Evolutionary conservation across 2,329 filamentous ascomycete species (phyloP), one percentile per base, ranked within the genome.

Genomic region (Huntiella abstrusa): DNA sequence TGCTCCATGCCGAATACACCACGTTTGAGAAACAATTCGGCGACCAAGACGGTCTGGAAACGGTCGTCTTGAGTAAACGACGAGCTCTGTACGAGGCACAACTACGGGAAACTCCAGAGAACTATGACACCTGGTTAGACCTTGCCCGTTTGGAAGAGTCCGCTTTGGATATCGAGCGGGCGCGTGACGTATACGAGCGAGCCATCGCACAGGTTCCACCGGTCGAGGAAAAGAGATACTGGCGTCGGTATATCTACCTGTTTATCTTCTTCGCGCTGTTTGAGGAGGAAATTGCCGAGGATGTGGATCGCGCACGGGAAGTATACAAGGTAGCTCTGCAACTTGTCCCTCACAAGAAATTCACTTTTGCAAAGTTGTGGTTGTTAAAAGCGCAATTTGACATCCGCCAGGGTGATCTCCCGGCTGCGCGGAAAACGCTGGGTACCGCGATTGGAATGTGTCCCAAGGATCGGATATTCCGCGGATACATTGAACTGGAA

Each of bases 21-120:
- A 88, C 83, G 0, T 98, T 98, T 54, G 91, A 98, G 63, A 98
- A 98, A 65, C 91, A 98, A 56, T 98, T 85, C 58, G 91, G 91
- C 52, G 87, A 96, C 60, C 72, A 74, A 47, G 85, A 94, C 55
- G 91, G 91, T 4, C 84, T 98, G 2, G 88, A 96, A 56, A 85
- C 96, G 59, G 87, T 96, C 6, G 84, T 98, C 28, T 60, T 96
- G n/a, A 86, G 86, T 12, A 98, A 98, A 61, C 74, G 91, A 54
- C 72, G 91, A 55, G 81, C 93, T 13, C 77, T 91, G 52, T 98
- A 98, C 61, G 91, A 98, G 62, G 85, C 94, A 54, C 81, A 91
- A 57, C 75, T 96, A 53, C 88, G 86, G 56, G 83, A 92, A 58
- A 96, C 94, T 56, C 76, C 87, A 2, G 91, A 92, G 57, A 95